Percentiles rank a stretch among this genome's conserved stretches.
phyloP scores from a whole-genome alignment of 2,329 filamentous ascomycete species.

The Claviceps paspali region DNA sequence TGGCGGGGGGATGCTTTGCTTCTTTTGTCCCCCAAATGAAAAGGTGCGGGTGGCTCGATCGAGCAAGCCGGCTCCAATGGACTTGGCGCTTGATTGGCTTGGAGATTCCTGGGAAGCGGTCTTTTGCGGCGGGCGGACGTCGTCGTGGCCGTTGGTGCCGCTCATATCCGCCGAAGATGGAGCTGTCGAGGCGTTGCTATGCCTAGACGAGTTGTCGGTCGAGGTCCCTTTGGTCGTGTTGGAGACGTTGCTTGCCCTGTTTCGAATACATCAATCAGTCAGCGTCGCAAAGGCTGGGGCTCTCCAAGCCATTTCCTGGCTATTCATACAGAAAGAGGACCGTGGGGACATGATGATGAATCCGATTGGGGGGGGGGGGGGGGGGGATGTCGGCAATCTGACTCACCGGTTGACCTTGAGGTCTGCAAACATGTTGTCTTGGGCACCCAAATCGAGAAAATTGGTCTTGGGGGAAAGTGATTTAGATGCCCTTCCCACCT shows the following conservation, averaged over 20 bases:
- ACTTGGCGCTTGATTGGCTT: conserved; percentile 29
- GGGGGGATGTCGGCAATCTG: too few relatives aligned
- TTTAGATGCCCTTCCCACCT: conserved; percentile 23
- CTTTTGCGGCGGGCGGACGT: conserved; percentile 18
- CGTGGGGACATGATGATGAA: too few relatives aligned
- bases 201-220: conserved; percentile 44
- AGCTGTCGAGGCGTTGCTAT: conserved; percentile 46
- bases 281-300: too few relatives aligned
- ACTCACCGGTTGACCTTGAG: conserved; percentile 41
- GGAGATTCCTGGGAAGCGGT: conserved; percentile 21
- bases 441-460: conserved; percentile 25
- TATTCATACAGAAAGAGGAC: too few relatives aligned
- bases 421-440: conserved; percentile 44
- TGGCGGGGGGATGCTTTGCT: conserved; percentile 20
- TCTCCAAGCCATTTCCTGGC: too few relatives aligned
- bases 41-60: conserved; percentile 43
- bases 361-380: too few relatives aligned
- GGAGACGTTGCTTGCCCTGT: conserved; percentile 43
- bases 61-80: conserved; percentile 34
- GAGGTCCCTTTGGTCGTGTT: conserved; percentile 46
- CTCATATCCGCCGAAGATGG: conserved; percentile 37
- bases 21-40: conserved; percentile 43
- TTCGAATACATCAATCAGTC: too few relatives aligned
- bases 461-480: conserved; percentile 23
- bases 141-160: conserved; percentile 14